Evolutionary conservation across 257 asterid genomes (phyloP).

Genomic region (Rauvolfia tetraphylla): DNA sequence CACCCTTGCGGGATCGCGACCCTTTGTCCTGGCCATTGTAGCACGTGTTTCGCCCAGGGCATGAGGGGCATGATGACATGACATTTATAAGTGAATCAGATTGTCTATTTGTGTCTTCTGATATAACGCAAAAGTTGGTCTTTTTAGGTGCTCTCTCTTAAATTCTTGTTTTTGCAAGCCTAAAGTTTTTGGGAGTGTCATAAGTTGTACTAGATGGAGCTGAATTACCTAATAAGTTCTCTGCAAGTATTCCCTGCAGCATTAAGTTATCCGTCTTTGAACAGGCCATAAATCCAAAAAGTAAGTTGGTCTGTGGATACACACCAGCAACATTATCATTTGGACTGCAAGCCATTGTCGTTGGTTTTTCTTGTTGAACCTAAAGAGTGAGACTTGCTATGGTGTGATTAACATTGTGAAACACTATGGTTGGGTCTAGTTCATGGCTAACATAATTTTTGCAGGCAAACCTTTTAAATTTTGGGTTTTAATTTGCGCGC

Average conservation of each 20-base stretch:
- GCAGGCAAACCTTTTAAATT: neutral
- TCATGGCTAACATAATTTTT: neutral
- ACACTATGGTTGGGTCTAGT: neutral
- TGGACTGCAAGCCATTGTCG: neutral
- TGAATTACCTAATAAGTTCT: neutral
- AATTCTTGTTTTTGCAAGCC: too few relatives aligned
- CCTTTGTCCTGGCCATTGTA: too few relatives aligned
- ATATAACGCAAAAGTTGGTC: too few relatives aligned
- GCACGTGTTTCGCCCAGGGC: neutral
- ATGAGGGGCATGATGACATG: neutral
- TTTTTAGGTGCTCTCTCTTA: too few relatives aligned
- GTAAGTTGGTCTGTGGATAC: neutral
- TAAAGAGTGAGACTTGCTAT: neutral
- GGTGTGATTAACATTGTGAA: neutral
- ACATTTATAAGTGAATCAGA: too few relatives aligned
- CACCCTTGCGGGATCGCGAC: constrained; percentile 1
- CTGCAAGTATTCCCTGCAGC: neutral
- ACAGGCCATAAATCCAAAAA: neutral
- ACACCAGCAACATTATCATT: neutral
- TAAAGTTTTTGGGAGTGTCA: neutral
- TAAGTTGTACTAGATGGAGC: neutral
- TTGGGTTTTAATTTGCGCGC: too few relatives aligned
- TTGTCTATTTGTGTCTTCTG: too few relatives aligned
- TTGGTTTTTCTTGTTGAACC: neutral
- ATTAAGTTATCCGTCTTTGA: neutral